phyloP scores from a whole-genome alignment of 306 rosid genomes.

The Quercus bicolor region DNA sequence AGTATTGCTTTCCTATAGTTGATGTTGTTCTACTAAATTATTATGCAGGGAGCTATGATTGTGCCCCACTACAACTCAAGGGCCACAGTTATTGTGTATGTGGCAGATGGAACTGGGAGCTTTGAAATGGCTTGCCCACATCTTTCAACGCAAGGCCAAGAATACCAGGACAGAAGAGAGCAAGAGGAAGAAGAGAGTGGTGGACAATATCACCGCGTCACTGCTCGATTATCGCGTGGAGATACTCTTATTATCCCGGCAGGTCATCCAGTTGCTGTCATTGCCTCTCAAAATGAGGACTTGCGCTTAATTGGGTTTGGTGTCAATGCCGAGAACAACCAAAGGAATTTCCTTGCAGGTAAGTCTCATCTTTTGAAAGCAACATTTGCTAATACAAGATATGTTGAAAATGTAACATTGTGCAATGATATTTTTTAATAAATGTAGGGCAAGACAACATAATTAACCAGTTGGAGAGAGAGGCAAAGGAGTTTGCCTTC shows the following conservation, averaged over 20 bases:
- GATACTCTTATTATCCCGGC: slow-evolving; percentile 33
- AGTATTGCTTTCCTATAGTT: too few species aligned
- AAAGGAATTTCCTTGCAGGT: slow-evolving; percentile 30
- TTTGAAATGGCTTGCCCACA: slow-evolving; percentile 49
- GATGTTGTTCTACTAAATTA: not conserved
- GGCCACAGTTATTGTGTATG: slow-evolving; percentile 22
- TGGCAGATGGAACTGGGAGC: slow-evolving; percentile 38
- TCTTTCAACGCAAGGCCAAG: slow-evolving; percentile 18
- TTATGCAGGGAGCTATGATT: slow-evolving; percentile 36
- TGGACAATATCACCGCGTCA: slow-evolving; percentile 7
- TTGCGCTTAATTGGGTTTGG: slow-evolving; percentile 24
- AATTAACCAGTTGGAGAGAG: slow-evolving; percentile 21
- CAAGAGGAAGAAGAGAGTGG: not conserved
- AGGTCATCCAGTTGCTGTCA: slow-evolving; percentile 29
- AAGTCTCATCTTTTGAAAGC: not conserved
- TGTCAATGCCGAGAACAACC: slow-evolving; percentile 23
- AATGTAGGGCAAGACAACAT: slow-evolving; percentile 21
- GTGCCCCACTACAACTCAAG: slow-evolving; percentile 46
- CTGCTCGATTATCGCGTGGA: slow-evolving; percentile 19
- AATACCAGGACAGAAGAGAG: not conserved
- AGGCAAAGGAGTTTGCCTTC: slow-evolving; percentile 24
- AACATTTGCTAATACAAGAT: not conserved
- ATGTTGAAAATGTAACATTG: too few species aligned
- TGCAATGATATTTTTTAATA: not conserved
- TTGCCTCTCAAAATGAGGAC: slow-evolving; percentile 2